Evolutionary conservation across 768 basidiomycete genomes (phyloP).

Genomic region (Mycena capillaripes): DNA sequence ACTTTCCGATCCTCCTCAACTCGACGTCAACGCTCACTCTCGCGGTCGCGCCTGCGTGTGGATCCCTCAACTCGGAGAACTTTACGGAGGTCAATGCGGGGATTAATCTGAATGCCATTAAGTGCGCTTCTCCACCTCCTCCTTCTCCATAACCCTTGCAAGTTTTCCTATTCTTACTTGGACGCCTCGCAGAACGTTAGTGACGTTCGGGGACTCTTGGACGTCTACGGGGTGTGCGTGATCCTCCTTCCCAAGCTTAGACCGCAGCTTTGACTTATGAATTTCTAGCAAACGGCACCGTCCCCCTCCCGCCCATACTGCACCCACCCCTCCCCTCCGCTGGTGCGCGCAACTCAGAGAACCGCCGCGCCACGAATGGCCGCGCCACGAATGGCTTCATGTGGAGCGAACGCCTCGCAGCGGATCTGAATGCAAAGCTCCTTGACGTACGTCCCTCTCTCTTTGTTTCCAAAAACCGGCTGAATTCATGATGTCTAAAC

Average conservation of each 20-base stretch:
- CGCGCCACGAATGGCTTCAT: constrained; percentile 47
- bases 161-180: too few species aligned
- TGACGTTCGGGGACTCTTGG: constrained; percentile 50
- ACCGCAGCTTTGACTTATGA: too few species aligned
- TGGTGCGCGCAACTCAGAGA: constrained; percentile 43
- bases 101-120: constrained; percentile 41
- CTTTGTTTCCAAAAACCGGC: too few species aligned
- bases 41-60: constrained; percentile 44
- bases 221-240: constrained; percentile 46
- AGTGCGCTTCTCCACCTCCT: constrained; percentile 17
- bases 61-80: constrained; percentile 39
- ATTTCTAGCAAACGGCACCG: constrained; percentile 46
- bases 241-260: background rate
- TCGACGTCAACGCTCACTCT: constrained; percentile 44
- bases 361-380: constrained; percentile 45
- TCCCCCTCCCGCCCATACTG: constrained; percentile 48
- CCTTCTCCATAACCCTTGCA: too few species aligned
- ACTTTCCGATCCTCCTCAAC: constrained; percentile 44
- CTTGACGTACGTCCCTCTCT: constrained; percentile 40
- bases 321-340: constrained; percentile 50
- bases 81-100: constrained; percentile 47
- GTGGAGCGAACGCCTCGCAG: constrained; percentile 49
- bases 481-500: too few species aligned
- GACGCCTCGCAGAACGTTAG: constrained; percentile 39
- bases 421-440: constrained; percentile 46